Evolutionary conservation across 345 rosid genomes (phyloP), one percentile per base, ranked within the genome.

Genomic region (Lepidium africanum): DNA sequence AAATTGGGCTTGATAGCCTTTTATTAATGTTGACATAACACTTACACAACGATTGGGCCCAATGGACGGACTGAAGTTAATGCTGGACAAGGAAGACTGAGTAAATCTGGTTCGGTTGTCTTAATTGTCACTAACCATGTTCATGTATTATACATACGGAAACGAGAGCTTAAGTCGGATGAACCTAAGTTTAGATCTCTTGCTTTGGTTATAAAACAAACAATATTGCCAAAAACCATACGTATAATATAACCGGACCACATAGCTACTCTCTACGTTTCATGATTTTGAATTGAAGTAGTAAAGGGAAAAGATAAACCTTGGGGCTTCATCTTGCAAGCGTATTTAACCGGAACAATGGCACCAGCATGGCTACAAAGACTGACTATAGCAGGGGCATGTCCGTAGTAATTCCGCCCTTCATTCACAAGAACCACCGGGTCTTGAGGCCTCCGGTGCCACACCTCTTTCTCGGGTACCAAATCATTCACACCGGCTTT

Each of bases 381-480:
- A 73, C 86, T 90, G 64, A 91, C 86, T 6, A 87, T 79, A 1
- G 92, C 91, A 2, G 96, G 99, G 32, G 94, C 89, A 61, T 84
- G 99, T 42, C 99, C 99, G 51, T 88, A 94, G 76, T 76, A 91
- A 23, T 65, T 72, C 50, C 89, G 67, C 25, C 91, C 83, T 75
- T 88, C 83, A 3, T 93, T 71, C 62, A 79, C 63, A 60, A 90
- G 94, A 65, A 88, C 81, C 8, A 66, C 66, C 5, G 97, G 91
- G 77, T 93, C 97, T 56, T 88, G 96, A 72, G 89, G 85, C 69
- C 97, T 80, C 33, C 77, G 63, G 63, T 81, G 58, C 98, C 97
- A 93, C 55, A 88, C 94, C 15, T 82, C 80, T 79, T 86, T 90
- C 23, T 69, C 87, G 21, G 96, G 95, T 32, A 91, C 83, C 81